Evolutionary conservation across 805 yeast species (phyloP), one percentile per base, ranked within the genome.

Genomic region (Kodamaea fukazawae): DNA sequence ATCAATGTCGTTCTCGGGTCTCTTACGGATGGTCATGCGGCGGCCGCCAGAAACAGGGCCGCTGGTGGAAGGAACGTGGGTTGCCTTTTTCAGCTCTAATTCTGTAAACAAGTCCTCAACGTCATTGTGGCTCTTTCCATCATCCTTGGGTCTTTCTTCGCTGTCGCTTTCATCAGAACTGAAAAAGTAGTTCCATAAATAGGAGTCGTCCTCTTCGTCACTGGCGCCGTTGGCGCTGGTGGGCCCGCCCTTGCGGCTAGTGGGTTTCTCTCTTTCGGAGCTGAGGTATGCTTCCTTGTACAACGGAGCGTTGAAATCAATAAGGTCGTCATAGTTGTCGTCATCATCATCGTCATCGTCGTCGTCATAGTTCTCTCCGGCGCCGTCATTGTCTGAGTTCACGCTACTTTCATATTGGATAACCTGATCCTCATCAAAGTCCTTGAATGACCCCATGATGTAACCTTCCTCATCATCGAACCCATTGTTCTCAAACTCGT

Each of bases 161-260:
- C 51, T 57, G 25, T 55, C 60, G 28, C 50, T 45, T n/a, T 53
- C 50, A 44, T 67, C 73, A 2, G 69, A 60, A 41, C 71, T 65
- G 52, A 86, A 81, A 49, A 85, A 82, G 58, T 85, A 84, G 54
- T 82, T 82, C 81, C 89, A 78, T 29, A 86, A 64, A 51, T 83
- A 81, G 3, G 84, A 71, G 53, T 84, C 90, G 55, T 81, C 89
- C 18, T 77, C 81, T 29, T 75, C 78, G 32, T 67, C 70, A 36
- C 63, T 57, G 23, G 50, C 54, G n/a, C 55, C 47, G 4, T 51
- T 47, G 14, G 50, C 55, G 29, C 49, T 61, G 37, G 54, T 35
- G 42, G 43, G 38, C 29, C 47, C 26, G 37, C 41, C 40, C 40
- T 46, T 43, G 34, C 43, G 29, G 29, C 44, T 38, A 20, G 45